phyloP scores from a whole-genome alignment of 208 protist species.

The Acanthamoeba quina region DNA sequence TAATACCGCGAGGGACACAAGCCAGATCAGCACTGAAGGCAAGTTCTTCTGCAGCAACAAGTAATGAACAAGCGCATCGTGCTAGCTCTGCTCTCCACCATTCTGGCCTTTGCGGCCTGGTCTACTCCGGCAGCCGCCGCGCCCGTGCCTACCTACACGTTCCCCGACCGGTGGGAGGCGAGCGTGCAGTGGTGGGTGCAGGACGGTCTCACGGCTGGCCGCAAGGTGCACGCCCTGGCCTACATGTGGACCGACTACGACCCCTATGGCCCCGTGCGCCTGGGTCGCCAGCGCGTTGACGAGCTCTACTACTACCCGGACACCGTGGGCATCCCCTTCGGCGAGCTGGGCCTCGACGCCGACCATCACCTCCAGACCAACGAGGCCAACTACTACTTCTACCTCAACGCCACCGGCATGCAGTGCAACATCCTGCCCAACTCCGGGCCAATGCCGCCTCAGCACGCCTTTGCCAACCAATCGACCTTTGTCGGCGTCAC shows the following conservation, averaged over 20 bases:
- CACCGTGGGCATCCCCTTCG: not conserved
- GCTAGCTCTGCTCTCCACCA: not conserved
- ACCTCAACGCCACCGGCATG: slow-evolving; percentile 6
- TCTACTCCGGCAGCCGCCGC: not conserved
- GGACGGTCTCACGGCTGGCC: not conserved
- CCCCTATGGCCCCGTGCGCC: not conserved
- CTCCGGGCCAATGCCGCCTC: not conserved
- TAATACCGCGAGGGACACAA: too few relatives aligned
- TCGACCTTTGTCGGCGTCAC: not conserved
- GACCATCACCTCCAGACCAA: slow-evolving; percentile 18
- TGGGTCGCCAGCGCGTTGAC: not conserved
- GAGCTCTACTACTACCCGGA: slow-evolving; percentile 4
- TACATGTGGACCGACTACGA: slow-evolving; percentile 3
- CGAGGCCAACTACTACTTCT: slow-evolving; percentile 27
- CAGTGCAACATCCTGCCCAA: not conserved
- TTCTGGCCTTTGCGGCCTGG: not conserved
- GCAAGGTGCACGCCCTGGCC: not conserved
- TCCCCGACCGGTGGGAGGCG: slow-evolving; percentile 22
- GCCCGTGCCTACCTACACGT: not conserved
- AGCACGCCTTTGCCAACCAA: not conserved
- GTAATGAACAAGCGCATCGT: not conserved
- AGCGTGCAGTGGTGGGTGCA: slow-evolving; percentile 10
- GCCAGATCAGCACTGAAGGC: too few relatives aligned
- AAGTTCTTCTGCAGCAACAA: too few relatives aligned
- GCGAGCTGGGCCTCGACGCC: not conserved